Evolutionary conservation across 192 early-diverging fungal species (phyloP).

Genomic region (Coemansia sp.): DNA sequence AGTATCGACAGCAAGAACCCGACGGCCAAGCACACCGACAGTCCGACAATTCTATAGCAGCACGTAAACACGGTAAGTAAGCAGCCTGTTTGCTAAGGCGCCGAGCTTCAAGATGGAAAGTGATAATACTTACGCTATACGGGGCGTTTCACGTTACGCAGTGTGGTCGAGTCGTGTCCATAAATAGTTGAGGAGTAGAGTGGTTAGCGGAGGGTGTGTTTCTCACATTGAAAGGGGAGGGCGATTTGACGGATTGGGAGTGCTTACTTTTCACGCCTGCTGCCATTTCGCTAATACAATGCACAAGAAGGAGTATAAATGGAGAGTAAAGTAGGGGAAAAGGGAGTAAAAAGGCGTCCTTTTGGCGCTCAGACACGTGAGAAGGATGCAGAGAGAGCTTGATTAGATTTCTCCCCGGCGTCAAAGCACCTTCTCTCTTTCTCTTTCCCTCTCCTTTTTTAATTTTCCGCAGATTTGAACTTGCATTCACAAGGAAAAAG

Average conservation of each 20-base stretch:
- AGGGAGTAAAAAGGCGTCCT: too few species aligned
- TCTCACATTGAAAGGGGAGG: neutral
- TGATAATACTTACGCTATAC: slow-evolving; percentile 1
- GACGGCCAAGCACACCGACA: slow-evolving; percentile 86
- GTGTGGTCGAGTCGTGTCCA: neutral
- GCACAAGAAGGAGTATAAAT: too few species aligned
- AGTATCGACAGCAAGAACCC: slow-evolving; percentile 93
- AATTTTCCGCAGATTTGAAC: too few species aligned
- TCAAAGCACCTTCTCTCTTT: too few species aligned
- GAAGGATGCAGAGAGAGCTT: too few species aligned
- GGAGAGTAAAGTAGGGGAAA: too few species aligned
- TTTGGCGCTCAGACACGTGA: too few species aligned
- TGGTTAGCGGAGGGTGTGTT: neutral
- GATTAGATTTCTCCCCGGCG: too few species aligned
- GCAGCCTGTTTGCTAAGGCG: neutral
- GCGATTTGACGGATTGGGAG: neutral
- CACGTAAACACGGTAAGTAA: too few species aligned
- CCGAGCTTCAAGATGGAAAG: neutral
- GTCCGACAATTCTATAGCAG: slow-evolving; percentile 57
- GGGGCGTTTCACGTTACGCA: neutral
- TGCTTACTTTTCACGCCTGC: slow-evolving; percentile 4
- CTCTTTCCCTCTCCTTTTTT: too few species aligned
- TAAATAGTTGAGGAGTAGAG: neutral
- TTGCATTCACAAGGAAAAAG: too few species aligned
- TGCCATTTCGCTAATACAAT: slow-evolving; percentile 1